These are phyloP conservation scores for Penicillium daleae DNA, from an alignment of 495 filamentous ascomycete species.

Conservation along the genomic window DNA sequence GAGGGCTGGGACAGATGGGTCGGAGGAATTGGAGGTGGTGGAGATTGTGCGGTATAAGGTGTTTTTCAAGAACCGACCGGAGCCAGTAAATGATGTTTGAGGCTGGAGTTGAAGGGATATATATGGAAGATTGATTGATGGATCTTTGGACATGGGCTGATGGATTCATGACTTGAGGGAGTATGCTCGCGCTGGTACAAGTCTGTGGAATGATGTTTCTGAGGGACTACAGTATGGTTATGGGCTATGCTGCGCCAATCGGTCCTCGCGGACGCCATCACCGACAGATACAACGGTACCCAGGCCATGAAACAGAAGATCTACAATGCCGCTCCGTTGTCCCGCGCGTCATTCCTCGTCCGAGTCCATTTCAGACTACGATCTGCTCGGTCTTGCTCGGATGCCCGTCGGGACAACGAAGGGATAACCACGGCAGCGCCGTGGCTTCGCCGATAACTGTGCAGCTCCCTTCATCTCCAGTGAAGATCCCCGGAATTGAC, in stretches of 20 bases:
- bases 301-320: background rate
- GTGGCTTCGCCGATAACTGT: background rate
- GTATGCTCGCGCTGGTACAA: background rate
- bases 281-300: background rate
- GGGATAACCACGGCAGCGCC: background rate
- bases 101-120: background rate
- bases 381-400: background rate
- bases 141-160: background rate
- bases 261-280: background rate
- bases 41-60: conserved; percentile 91
- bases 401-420: background rate
- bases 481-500: background rate
- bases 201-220: background rate
- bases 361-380: background rate
- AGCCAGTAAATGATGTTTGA: conserved; percentile 69
- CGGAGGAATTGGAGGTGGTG: conserved; percentile 68
- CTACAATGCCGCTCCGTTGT: background rate
- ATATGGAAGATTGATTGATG: background rate
- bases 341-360: background rate
- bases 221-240: background rate
- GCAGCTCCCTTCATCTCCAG: background rate
- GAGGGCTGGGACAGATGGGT: conserved; percentile 15
- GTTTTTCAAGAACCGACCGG: conserved; percentile 82
- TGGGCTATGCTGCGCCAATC: background rate
- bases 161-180: background rate